Percentiles rank a stretch among this genome's conserved stretches.
These are phyloP conservation scores for Sophora flavescens DNA, from an alignment of 306 rosid species.

Conservation along the genomic window DNA sequence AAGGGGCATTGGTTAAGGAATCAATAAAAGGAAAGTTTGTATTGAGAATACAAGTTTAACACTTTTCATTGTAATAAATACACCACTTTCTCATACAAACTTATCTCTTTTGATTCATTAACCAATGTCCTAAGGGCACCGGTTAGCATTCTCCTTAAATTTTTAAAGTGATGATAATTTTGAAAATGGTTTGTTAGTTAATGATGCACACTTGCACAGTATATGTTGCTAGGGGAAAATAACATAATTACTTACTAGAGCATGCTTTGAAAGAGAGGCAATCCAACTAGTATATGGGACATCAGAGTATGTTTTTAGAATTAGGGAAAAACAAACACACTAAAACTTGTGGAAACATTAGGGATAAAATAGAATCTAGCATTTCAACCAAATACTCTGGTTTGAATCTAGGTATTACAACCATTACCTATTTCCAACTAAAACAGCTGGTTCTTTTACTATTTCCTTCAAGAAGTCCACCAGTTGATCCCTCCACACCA, in stretches of 20 bases:
- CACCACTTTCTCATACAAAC: no score
- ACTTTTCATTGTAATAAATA: no score
- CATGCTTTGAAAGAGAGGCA: slow-evolving; percentile 22
- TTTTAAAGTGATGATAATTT: neutral
- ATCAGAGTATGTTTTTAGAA: slow-evolving; percentile 4
- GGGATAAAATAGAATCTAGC: neutral
- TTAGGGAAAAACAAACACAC: no score
- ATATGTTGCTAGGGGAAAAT: slow-evolving; percentile 7
- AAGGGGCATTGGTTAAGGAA: no score
- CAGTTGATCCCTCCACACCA: slow-evolving; percentile 93
- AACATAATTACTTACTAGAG: neutral
- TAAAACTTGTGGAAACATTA: neutral
- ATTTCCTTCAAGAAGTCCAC: slow-evolving; percentile 88
- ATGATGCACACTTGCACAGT: neutral
- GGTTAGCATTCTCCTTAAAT: neutral
- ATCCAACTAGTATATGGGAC: slow-evolving; percentile 13
- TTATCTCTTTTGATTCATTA: no score
- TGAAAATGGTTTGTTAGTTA: neutral
- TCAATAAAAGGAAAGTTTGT: no score
- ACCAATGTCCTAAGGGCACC: no score
- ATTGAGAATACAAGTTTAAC: no score
- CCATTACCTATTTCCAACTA: slow-evolving; percentile 86
- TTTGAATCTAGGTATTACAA: slow-evolving; percentile 21
- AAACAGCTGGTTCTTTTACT: slow-evolving; percentile 86
- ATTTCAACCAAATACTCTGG: slow-evolving; percentile 15